Evolutionary conservation across 345 rosid genomes (phyloP).

Genomic region (Dimocarpus longan): DNA sequence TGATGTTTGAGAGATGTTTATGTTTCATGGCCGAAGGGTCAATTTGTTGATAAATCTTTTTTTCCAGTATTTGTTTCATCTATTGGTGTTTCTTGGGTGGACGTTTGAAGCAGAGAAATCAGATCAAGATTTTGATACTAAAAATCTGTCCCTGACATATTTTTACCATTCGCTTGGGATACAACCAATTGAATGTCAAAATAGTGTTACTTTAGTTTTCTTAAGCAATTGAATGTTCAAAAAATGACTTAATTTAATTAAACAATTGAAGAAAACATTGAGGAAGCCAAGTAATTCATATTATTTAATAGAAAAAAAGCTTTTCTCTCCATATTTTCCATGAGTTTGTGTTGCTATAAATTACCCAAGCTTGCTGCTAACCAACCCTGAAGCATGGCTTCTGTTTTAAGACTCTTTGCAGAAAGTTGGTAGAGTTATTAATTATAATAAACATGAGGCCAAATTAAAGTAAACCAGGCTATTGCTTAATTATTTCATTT

Average conservation of each 20-base stretch:
- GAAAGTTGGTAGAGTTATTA: neutral
- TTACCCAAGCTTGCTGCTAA: neutral
- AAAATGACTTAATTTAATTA: neutral
- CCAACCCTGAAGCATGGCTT: neutral
- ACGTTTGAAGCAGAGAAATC: conserved; percentile 1
- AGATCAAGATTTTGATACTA: neutral
- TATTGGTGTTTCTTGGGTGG: neutral
- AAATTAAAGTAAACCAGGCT: neutral
- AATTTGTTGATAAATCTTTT: neutral
- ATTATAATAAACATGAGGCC: neutral
- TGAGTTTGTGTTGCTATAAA: neutral
- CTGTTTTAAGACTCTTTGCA: neutral
- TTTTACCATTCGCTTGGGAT: neutral
- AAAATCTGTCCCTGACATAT: neutral
- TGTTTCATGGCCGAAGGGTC: conserved; percentile 25
- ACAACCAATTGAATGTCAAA: neutral
- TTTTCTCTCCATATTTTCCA: neutral
- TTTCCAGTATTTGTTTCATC: neutral
- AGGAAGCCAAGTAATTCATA: neutral
- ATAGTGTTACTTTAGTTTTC: too few relatives aligned
- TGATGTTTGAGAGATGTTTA: conserved; percentile 5
- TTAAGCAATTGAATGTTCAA: neutral
- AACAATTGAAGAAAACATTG: neutral
- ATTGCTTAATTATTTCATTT: neutral
- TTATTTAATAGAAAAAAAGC: neutral